Conservation (phyloP, 2,329 filamentous ascomycete species). For the Teratosphaeria viscida region DNA sequence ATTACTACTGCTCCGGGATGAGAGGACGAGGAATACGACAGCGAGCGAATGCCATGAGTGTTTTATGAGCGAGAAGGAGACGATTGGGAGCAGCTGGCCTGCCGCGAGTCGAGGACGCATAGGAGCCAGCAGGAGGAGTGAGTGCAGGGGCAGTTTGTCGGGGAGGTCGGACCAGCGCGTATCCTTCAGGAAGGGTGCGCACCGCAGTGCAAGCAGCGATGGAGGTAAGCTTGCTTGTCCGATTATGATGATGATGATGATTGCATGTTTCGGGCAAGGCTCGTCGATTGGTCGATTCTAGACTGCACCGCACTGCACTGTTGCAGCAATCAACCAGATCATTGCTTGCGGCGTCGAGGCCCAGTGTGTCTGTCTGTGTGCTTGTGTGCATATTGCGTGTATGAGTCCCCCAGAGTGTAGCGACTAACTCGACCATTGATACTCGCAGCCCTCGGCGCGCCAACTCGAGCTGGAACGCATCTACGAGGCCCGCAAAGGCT, state of each 20-base stretch:
- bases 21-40: not conserved
- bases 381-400: not conserved
- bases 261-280: not conserved
- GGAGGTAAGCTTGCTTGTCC: not conserved
- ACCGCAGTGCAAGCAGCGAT: not conserved
- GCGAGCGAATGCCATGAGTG: not conserved
- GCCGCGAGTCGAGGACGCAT: not conserved
- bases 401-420: not conserved
- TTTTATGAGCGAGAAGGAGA: not conserved
- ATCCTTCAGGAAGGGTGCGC: not conserved
- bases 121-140: not conserved
- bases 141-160: not conserved
- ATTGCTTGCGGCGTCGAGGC: not conserved
- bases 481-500: constrained; percentile 24
- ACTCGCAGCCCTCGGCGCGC: constrained; percentile 27
- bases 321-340: not conserved
- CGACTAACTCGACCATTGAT: not conserved
- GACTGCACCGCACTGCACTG: not conserved
- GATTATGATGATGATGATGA: not conserved
- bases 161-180: not conserved
- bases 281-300: not conserved
- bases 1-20: not conserved
- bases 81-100: not conserved
- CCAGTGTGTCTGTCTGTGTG: not conserved
- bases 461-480: constrained; percentile 36